Base-by-base conservation (phyloP, 1,139 yeast genomes). In the Ashbya aceris region DNA sequence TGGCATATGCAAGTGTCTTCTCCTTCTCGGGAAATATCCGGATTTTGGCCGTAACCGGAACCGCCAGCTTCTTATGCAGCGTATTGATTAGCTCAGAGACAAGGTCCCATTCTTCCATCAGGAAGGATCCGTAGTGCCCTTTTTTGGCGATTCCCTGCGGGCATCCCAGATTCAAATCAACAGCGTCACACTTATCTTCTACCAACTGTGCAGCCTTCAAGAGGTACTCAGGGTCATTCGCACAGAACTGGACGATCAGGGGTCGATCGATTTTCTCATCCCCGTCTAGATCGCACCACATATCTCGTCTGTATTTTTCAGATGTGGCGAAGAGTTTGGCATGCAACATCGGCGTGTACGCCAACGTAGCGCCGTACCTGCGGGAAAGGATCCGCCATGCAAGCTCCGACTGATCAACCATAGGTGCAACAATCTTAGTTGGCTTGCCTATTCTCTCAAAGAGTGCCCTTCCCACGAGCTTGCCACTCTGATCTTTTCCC, bases 281-380 rank as follows among this genome's bases (percentile, higher is more conserved):
- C 1, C 97, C 97, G 62, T 91, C 97, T 49, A 73, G 55, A 8
- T 74, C 76, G 41, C 57, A 52, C 77, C 93, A 82, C 82, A 82
- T 82, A 46, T 77, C 83, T 30, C 68, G 67, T 39, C 97, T 71
- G 59, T 91, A 91, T 55, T 83, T 83, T 45, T 78, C 83, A 42
- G 82, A 83, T 2, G 84, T 83, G 23, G 94, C 93, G 66, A 93
- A 93, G 33, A 87, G 67, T 41, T 89, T 71, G 4, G 98, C 95
- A 62, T 93, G 97, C 52, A 83, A 76, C 99, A 93, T 93, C 2
- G 99, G 98, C 0, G 98, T 85, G 56, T 89, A 93, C 55, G 96
- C 86, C 33, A 93, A 67, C 4, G 89, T 85, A 0, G 98, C 98
- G 1, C 98, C 99, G 57, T 89, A 82, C 49, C 75, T 71, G 46